Evolutionary conservation across 352 stramenopile species (phyloP), one percentile per base, ranked within the genome.

Genomic region (Globisporangium cederbergense): DNA sequence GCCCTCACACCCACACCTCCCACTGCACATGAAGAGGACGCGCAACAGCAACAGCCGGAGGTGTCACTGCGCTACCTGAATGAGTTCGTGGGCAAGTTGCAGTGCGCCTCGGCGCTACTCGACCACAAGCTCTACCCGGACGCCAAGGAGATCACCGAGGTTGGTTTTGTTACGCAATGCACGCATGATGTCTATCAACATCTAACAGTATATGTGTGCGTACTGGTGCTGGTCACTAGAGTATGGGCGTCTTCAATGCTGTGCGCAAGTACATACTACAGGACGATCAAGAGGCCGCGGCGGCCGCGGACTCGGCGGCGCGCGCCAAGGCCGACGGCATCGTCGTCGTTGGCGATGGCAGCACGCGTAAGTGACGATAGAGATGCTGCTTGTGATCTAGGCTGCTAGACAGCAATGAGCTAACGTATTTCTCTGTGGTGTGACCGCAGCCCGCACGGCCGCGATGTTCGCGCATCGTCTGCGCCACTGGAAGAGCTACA

Each of bases 201-300:
- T 47, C 28, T 57, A 43, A 57, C 30, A 20, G 30, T 43, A 4
- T 55, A 7, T 25, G 47, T 60, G 11, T 61, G 8, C 45, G 20
- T 60, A 59, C 47, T 56, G 25, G 10, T 60, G 16, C 1, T 43
- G 18, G 4, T 60, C 11, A 10, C 4, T 60, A 92, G 86, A 95
- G 81, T 63, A 95, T 95, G 86, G 86, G 78, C 3, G 67, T 95
- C 9, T 95, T 93, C 63, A 93, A 95, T 47, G 83, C 86, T 3
- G 81, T 93, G 28, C 78, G 86, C 51, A 73, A 83, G 38, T 91
- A 87, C 55, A 61, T 90, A 28, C 60, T 86, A 42, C 71, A 72
- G 32, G 71, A 77, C 28, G 67, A 58, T 20, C 60, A 49, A 16
- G 47, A 70, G 7, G 46, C 46, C 5, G 50, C 62, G 2, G 50